Evolutionary conservation across 352 stramenopile species (phyloP), one percentile per base, ranked within the genome.

Genomic region (Globisporangium takayamanum): DNA sequence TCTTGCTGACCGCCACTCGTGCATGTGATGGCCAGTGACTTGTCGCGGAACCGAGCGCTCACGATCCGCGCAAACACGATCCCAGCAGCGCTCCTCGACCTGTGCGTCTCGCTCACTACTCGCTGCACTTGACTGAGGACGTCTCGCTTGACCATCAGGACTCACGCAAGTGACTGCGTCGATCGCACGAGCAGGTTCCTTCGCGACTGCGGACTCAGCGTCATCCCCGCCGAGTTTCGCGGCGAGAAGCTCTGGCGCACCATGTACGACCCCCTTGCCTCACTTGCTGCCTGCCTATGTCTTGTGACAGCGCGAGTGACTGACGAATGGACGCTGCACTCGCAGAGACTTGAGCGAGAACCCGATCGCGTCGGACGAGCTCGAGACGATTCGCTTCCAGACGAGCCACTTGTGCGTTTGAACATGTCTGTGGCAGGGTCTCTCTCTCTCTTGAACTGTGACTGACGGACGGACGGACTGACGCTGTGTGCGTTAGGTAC

Each of bases 311-410:
- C n/a, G 5, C 22, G 33, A 18, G 33, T 14, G 33, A 39, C 33
- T 39, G 5, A 39, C 1, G 10, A 7, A 39, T 12, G 10, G 33
- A 39, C 33, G 8, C 6, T 49, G 18, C 5, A 47, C 41, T 18
- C 14, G 18, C 28, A 64, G 59, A 28, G 59, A 64, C 22, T 26
- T 64, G 7, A 64, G 59, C 37, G 59, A 64, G 33, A 64, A 64
- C 26, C 59, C 59, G 39, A 53, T 64, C 5, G 28, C 53, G 22
- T 28, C 50, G 37, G 42, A 49, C 8, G 59, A 64, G 47, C 28
- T 64, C 36, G 45, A 14, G 15, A 64, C 59, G n/a, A 55, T 53
- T 12, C 53, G 48, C 5, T 64, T 64, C 22, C 59, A 52, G 53
- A 60, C 59, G 46, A 55, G 18, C 22, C 54, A 14, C 6, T 22